Conservation (phyloP, 2,329 filamentous ascomycete genomes). For the Fusarium chaquense region DNA sequence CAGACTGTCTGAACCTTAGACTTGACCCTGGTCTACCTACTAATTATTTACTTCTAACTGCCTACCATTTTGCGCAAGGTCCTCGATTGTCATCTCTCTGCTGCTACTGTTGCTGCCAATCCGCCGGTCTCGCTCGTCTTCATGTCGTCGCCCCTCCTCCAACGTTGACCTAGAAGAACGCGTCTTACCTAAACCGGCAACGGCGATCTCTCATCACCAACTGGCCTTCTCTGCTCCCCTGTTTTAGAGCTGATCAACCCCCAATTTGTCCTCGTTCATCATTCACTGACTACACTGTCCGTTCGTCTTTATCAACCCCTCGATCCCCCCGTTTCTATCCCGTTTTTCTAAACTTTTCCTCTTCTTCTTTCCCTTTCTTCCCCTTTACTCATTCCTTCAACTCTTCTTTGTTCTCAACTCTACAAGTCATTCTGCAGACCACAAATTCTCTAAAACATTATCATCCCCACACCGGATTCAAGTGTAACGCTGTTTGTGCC, state of each 20-base stretch:
- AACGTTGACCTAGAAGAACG: slow-evolving; percentile 25
- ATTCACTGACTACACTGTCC: slow-evolving; percentile 21
- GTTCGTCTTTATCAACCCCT: slow-evolving; percentile 45
- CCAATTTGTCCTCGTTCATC: slow-evolving; percentile 38
- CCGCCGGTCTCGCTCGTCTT: slow-evolving; percentile 40
- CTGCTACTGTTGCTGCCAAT: slow-evolving; percentile 3
- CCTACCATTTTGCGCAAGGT: not conserved
- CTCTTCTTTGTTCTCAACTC: slow-evolving; percentile 30
- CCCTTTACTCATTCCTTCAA: slow-evolving; percentile 21
- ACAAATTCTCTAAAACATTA: slow-evolving; percentile 30
- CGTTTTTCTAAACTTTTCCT: slow-evolving; percentile 24
- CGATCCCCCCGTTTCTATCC: slow-evolving; percentile 24
- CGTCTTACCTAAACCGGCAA: slow-evolving; percentile 46
- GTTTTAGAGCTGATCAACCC: slow-evolving; percentile 48
- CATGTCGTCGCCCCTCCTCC: slow-evolving; percentile 35
- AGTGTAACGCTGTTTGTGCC: slow-evolving; percentile 43
- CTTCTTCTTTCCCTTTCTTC: slow-evolving; percentile 10
- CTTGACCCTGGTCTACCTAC: slow-evolving; percentile 11
- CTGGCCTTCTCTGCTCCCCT: slow-evolving; percentile 33
- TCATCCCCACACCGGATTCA: slow-evolving; percentile 41
- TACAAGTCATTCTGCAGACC: slow-evolving; percentile 37
- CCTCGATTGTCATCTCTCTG: slow-evolving; percentile 1
- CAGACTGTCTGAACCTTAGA: not conserved
- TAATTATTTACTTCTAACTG: not conserved
- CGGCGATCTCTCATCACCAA: slow-evolving; percentile 45